phyloP scores from a whole-genome alignment of 208 protist genomes.

The Novymonas esmeraldas region DNA sequence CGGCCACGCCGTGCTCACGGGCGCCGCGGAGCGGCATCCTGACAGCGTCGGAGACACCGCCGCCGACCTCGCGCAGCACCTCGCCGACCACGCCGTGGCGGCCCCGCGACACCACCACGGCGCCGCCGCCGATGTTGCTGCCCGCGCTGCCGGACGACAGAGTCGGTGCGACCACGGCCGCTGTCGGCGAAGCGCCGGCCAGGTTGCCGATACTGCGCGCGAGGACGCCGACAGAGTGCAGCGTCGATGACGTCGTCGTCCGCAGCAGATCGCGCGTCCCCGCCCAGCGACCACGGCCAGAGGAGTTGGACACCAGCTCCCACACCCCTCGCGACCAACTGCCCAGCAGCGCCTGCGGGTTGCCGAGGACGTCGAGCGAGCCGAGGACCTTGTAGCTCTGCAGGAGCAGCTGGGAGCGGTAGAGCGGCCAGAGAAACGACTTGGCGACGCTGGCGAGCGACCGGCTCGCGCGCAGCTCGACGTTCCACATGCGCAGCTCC shows the following conservation, averaged over 20 bases:
- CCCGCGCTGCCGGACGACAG: background rate
- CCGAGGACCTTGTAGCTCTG: slow-evolving; percentile 81
- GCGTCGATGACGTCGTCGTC: slow-evolving; percentile 60
- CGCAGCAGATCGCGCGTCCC: slow-evolving; percentile 55
- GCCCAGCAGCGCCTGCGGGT: slow-evolving; percentile 63
- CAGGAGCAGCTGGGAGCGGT: slow-evolving; percentile 64
- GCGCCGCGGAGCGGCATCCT: slow-evolving; percentile 47
- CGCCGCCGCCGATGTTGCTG: background rate
- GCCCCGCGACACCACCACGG: background rate
- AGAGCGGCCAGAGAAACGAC: slow-evolving; percentile 50
- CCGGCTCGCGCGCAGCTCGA: slow-evolving; percentile 36
- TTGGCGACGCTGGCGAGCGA: slow-evolving; percentile 29
- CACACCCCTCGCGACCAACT: slow-evolving; percentile 64
- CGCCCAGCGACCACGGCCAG: slow-evolving; percentile 40
- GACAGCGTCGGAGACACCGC: slow-evolving; percentile 52
- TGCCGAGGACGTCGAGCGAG: slow-evolving; percentile 74
- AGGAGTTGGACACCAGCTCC: slow-evolving; percentile 43
- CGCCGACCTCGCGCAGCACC: slow-evolving; percentile 37
- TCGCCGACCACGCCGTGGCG: slow-evolving; percentile 38
- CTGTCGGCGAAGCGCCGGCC: slow-evolving; percentile 1
- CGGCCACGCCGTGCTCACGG: slow-evolving; percentile 42
- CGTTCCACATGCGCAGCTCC: slow-evolving; percentile 30
- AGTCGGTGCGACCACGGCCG: too few relatives aligned
- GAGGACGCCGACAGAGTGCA: slow-evolving; percentile 75
- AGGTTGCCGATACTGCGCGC: slow-evolving; percentile 62